Conservation (phyloP, 2,329 filamentous ascomycete genomes). For the Colletotrichum caudatum region DNA sequence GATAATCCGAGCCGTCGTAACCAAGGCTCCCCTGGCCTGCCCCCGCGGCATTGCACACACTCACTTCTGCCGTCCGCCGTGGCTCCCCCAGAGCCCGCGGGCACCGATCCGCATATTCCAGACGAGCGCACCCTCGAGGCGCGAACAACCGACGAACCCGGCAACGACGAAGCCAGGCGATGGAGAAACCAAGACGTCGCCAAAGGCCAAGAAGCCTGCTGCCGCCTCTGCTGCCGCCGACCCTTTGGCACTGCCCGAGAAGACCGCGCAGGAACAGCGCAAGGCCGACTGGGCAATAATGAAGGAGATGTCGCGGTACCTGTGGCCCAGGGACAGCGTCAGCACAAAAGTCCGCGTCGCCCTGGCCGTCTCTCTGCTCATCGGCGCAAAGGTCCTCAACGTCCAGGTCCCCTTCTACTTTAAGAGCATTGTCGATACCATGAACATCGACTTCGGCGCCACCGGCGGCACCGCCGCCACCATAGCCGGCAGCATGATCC, state of each 20-base stretch:
- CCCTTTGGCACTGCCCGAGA: slow-evolving; percentile 73
- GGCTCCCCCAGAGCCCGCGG: slow-evolving; percentile 39
- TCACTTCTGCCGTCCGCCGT: slow-evolving; percentile 29
- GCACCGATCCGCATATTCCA: slow-evolving; percentile 41
- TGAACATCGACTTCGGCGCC: slow-evolving; percentile 94
- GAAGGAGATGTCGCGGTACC: slow-evolving; percentile 94
- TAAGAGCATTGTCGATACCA: slow-evolving; percentile 95
- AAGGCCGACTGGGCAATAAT: slow-evolving; percentile 99
- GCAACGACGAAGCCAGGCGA: slow-evolving; percentile 13
- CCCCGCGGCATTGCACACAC: slow-evolving; percentile 31
- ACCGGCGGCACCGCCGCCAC: slow-evolving; percentile 90
- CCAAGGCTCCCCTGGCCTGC: slow-evolving; percentile 38
- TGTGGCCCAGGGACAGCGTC: slow-evolving; percentile 93
- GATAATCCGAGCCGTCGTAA: slow-evolving; percentile 40
- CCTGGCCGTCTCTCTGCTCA: slow-evolving; percentile 82
- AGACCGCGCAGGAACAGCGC: slow-evolving; percentile 85
- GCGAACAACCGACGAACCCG: slow-evolving; percentile 20
- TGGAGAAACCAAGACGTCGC: not conserved
- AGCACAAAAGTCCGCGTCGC: slow-evolving; percentile 87
- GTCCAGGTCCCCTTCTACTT: slow-evolving; percentile 99
- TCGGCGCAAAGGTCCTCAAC: slow-evolving; percentile 95
- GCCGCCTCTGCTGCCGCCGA: slow-evolving; percentile 52
- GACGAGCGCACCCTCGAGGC: slow-evolving; percentile 35
- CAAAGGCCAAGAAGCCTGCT: slow-evolving; percentile 36
- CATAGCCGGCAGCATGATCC: slow-evolving; percentile 90